Conservation (phyloP, 495 filamentous ascomycete species). For the Lasiosphaeria ovina region DNA sequence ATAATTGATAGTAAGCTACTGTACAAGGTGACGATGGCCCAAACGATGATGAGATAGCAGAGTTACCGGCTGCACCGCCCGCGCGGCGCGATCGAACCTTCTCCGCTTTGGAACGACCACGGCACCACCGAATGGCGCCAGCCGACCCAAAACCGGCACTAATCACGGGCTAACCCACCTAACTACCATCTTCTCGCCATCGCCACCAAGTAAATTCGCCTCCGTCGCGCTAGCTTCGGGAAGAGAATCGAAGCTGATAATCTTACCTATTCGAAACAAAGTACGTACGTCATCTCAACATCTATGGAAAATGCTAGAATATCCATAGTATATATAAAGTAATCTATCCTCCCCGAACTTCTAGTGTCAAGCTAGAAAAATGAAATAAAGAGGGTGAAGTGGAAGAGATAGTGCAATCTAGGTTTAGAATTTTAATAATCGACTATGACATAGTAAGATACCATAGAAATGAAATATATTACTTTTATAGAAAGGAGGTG, state of each 20-base stretch:
- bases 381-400: background rate
- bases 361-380: slow-evolving; percentile 15
- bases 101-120: background rate
- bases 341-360: slow-evolving; percentile 13
- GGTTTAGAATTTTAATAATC: too few relatives aligned
- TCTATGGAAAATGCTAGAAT: too few relatives aligned
- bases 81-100: background rate
- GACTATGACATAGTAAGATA: too few relatives aligned
- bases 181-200: too few relatives aligned
- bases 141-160: background rate
- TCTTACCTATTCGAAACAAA: slow-evolving; percentile 4
- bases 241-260: background rate
- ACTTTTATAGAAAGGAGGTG: too few relatives aligned
- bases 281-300: background rate
- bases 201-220: slow-evolving; percentile 9
- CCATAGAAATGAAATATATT: too few relatives aligned
- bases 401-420: slow-evolving; percentile 8
- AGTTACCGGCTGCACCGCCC: background rate
- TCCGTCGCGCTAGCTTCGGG: background rate
- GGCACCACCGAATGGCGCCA: background rate
- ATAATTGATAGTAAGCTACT: background rate
- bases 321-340: slow-evolving; percentile 13
- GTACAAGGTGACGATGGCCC: too few relatives aligned
- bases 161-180: too few relatives aligned
- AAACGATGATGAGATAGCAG: background rate